phyloP scores from a whole-genome alignment of 805 yeast genomes.

The Zygoascus flipseniorum region DNA sequence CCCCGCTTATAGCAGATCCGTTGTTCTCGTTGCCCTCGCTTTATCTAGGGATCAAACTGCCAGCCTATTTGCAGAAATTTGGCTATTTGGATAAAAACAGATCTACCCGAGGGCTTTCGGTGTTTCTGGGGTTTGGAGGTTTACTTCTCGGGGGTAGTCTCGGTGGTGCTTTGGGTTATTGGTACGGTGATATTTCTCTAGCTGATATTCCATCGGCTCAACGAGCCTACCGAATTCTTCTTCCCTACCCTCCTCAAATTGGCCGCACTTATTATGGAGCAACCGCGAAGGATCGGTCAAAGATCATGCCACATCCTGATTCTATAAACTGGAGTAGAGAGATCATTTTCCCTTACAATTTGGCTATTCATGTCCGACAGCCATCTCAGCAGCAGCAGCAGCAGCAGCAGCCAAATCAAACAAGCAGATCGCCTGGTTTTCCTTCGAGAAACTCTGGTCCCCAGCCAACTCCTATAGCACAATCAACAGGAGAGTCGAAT shows the following conservation, averaged over 20 bases:
- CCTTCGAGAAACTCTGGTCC: neutral
- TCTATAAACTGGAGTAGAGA: slow-evolving; percentile 15
- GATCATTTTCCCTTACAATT: slow-evolving; percentile 15
- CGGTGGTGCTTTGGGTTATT: slow-evolving; percentile 4
- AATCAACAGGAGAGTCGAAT: neutral
- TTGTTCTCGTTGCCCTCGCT: slow-evolving; percentile 10
- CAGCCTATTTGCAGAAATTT: slow-evolving; percentile 6
- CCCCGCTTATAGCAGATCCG: slow-evolving; percentile 7
- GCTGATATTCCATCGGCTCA: slow-evolving; percentile 5
- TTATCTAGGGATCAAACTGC: slow-evolving; percentile 10
- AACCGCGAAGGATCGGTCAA: slow-evolving; percentile 10
- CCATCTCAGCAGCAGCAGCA: neutral
- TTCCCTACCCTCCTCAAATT: slow-evolving; percentile 15
- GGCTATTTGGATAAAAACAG: slow-evolving; percentile 8
- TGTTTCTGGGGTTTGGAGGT: slow-evolving; percentile 12
- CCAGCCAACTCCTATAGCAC: neutral
- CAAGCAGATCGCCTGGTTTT: neutral
- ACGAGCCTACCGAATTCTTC: slow-evolving; percentile 7
- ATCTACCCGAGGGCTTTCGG: slow-evolving; percentile 9
- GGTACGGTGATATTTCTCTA: slow-evolving; percentile 4
- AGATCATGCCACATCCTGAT: slow-evolving; percentile 16
- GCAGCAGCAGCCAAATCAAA: neutral
- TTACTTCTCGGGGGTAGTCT: slow-evolving; percentile 12
- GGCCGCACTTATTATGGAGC: slow-evolving; percentile 14
- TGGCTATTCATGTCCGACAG: slow-evolving; percentile 2